These are phyloP conservation scores for Populus hybrid DNA, from an alignment of 441 rosid species.

Conservation along the genomic window DNA sequence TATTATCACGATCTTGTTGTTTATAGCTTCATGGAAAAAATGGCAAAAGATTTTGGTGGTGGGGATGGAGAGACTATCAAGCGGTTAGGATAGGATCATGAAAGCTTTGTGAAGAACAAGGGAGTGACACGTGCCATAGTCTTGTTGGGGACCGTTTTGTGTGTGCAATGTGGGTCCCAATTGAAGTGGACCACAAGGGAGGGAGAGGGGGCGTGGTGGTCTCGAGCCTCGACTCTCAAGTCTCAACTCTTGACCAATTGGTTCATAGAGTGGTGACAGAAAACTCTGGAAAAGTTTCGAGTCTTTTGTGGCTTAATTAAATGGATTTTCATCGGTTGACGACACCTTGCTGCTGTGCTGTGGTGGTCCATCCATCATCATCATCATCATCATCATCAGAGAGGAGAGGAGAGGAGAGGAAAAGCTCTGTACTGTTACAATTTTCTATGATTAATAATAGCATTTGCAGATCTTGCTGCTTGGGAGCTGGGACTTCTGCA, in stretches of 20 bases:
- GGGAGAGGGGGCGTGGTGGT: constrained; percentile 1
- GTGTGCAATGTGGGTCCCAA: constrained; percentile 14
- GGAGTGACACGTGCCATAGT: constrained; percentile 29
- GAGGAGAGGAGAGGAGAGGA: no score
- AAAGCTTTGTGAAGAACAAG: constrained; percentile 2
- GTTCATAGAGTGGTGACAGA: constrained; percentile 16
- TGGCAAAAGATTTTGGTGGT: not conserved
- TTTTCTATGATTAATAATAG: no score
- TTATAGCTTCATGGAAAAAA: not conserved
- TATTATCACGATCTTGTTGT: not conserved
- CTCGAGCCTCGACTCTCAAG: not conserved
- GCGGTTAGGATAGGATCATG: constrained; percentile 34
- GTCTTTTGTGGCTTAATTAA: constrained; percentile 9
- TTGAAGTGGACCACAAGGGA: constrained; percentile 25
- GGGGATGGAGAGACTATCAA: constrained; percentile 8
- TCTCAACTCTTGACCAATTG: constrained; percentile 3
- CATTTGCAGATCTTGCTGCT: no score
- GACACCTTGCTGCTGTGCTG: constrained; percentile 3
- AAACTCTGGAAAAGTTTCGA: constrained; percentile 9
- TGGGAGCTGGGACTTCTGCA: no score
- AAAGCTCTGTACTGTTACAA: not conserved
- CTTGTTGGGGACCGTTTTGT: constrained; percentile 1
- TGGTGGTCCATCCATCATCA: constrained; percentile 22
- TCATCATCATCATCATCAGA: no score
- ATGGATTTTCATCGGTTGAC: constrained; percentile 18